Conservation (phyloP, 1,139 yeast genomes). For the Magnusiomyces fungicola region DNA sequence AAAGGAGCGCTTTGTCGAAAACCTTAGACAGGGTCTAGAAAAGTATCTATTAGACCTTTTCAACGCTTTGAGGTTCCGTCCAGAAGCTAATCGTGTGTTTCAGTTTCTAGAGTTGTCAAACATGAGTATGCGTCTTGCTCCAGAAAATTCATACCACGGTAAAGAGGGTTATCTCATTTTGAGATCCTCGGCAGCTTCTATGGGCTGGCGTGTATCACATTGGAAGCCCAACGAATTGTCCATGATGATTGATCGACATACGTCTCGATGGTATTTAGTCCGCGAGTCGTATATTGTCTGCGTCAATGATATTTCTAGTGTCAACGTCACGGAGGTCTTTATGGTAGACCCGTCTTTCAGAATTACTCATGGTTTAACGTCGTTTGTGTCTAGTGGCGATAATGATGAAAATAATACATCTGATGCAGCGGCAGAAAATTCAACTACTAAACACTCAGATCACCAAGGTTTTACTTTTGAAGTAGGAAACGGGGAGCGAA, state of each 20-base stretch:
- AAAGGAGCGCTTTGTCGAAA: slow-evolving; percentile 34
- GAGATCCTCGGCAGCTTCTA: slow-evolving; percentile 74
- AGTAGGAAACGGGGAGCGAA: slow-evolving; percentile 73
- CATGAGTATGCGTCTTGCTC: slow-evolving; percentile 71
- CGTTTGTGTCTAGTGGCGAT: slow-evolving; percentile 6
- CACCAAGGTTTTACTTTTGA: slow-evolving; percentile 42
- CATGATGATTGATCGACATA: slow-evolving; percentile 75
- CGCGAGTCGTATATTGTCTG: slow-evolving; percentile 79
- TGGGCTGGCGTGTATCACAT: slow-evolving; percentile 96
- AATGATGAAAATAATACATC: slow-evolving; percentile 9
- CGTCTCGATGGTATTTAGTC: slow-evolving; percentile 85
- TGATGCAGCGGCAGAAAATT: slow-evolving; percentile 8
- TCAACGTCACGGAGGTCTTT: slow-evolving; percentile 87
- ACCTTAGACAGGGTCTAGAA: slow-evolving; percentile 12
- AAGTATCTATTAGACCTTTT: slow-evolving; percentile 59
- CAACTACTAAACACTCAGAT: slow-evolving; percentile 5
- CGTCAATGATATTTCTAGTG: slow-evolving; percentile 78
- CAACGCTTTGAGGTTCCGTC: slow-evolving; percentile 53
- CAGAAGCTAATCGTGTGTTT: slow-evolving; percentile 75
- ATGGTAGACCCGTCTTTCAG: slow-evolving; percentile 67
- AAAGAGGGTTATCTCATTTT: slow-evolving; percentile 83
- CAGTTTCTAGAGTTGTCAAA: slow-evolving; percentile 89
- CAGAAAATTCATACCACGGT: slow-evolving; percentile 76
- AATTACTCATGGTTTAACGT: slow-evolving; percentile 30
- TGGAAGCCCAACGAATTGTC: slow-evolving; percentile 65